phyloP scores from a whole-genome alignment of 2,329 filamentous ascomycete genomes.

The Exophiala oligosperma region DNA sequence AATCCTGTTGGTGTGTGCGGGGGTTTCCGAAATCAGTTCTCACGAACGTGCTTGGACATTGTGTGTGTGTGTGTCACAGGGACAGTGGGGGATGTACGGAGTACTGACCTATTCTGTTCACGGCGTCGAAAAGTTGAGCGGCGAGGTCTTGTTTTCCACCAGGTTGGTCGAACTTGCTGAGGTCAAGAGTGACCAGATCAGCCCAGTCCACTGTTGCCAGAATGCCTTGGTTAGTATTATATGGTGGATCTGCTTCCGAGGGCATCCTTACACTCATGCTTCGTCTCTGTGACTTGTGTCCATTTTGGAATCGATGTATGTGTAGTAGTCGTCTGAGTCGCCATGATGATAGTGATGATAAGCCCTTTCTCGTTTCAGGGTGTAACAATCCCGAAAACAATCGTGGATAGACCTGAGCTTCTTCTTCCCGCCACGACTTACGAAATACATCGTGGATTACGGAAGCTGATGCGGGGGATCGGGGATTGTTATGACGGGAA shows the following conservation, averaged over 20 bases:
- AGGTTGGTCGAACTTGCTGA: slow-evolving; percentile 54
- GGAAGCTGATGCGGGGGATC: no score
- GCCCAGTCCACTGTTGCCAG: slow-evolving; percentile 24
- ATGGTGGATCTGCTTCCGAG: no score
- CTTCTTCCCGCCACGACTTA: no score
- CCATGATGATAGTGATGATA: slow-evolving; percentile 3
- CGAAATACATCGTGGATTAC: no score
- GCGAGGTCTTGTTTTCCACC: slow-evolving; percentile 56
- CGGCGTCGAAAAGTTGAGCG: slow-evolving; percentile 54
- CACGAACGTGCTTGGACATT: no score
- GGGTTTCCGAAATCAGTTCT: no score
- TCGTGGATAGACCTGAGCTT: no score
- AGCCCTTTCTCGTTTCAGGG: no score
- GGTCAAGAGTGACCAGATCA: slow-evolving; percentile 36
- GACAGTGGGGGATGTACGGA: no score
- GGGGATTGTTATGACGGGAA: no score
- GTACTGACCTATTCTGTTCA: slow-evolving; percentile 41
- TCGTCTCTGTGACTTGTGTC: slow-evolving; percentile 17
- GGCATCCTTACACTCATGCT: slow-evolving; percentile 14
- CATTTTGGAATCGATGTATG: slow-evolving; percentile 9
- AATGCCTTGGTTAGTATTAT: neutral
- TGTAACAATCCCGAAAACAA: no score
- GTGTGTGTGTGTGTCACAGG: no score
- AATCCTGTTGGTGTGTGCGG: slow-evolving; percentile 42
- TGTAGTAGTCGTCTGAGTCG: slow-evolving; percentile 13